phyloP scores from a whole-genome alignment of 192 early-diverging fungal genomes.

The Backusella liffmaniae region DNA sequence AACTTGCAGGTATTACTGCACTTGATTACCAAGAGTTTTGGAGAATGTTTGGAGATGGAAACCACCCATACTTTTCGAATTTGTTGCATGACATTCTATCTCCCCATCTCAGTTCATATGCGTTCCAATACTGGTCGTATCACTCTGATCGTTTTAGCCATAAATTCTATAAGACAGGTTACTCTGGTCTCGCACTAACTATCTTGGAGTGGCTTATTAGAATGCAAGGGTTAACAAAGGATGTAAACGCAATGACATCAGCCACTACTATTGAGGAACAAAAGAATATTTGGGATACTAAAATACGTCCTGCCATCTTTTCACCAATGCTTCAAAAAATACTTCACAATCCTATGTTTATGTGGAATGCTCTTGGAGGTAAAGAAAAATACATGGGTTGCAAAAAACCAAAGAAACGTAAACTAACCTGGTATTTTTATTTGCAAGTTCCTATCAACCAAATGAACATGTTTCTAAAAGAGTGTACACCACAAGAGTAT shows the following conservation, averaged over 20 bases:
- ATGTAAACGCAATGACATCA: slow-evolving; percentile 54
- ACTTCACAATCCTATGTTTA: slow-evolving; percentile 75
- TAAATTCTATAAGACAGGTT: slow-evolving; percentile 80
- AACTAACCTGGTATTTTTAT: not conserved
- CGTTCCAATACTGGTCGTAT: slow-evolving; percentile 79
- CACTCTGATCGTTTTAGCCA: slow-evolving; percentile 57
- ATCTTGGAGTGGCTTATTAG: slow-evolving; percentile 62
- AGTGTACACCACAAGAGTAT: slow-evolving; percentile 77
- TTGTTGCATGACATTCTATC: slow-evolving; percentile 69
- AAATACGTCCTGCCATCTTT: slow-evolving; percentile 65
- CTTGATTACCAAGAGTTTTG: slow-evolving; percentile 69
- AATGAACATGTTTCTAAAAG: slow-evolving; percentile 81
- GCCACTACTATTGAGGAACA: slow-evolving; percentile 61
- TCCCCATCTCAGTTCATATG: slow-evolving; percentile 63
- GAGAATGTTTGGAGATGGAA: slow-evolving; percentile 78
- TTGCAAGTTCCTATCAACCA: slow-evolving; percentile 72
- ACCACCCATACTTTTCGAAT: slow-evolving; percentile 54
- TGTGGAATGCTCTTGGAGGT: slow-evolving; percentile 80
- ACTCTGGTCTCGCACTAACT: slow-evolving; percentile 75
- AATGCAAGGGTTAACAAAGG: slow-evolving; percentile 53
- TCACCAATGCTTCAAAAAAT: slow-evolving; percentile 59
- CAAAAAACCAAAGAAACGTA: not conserved
- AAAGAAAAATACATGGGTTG: not conserved
- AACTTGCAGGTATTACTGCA: slow-evolving; percentile 65
- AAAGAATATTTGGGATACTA: slow-evolving; percentile 58